These are phyloP conservation scores for Pythium grandisporangium DNA, from an alignment of 352 stramenopile species.

Conservation along the genomic window DNA sequence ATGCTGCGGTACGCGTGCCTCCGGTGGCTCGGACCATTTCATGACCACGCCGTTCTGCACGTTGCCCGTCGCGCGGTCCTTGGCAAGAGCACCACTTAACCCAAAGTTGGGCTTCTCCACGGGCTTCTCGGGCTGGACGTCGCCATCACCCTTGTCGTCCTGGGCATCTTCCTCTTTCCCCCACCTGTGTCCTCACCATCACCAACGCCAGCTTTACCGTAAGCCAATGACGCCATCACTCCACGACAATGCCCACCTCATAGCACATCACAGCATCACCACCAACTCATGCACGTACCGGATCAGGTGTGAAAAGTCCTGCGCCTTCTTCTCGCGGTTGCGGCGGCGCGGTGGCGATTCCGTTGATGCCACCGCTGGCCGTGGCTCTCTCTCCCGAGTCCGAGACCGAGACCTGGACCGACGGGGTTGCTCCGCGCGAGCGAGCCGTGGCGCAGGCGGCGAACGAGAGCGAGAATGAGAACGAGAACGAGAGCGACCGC, in stretches of 20 bases:
- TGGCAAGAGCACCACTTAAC: slow-evolving; percentile 93
- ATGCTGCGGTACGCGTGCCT: slow-evolving; percentile 87
- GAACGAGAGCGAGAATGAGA: neutral
- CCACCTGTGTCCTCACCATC: slow-evolving; percentile 28
- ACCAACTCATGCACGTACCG: slow-evolving; percentile 19
- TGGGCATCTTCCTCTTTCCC: slow-evolving; percentile 61
- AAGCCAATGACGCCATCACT: neutral
- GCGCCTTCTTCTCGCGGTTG: slow-evolving; percentile 27
- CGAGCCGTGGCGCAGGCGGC: neutral
- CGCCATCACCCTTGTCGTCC: slow-evolving; percentile 12
- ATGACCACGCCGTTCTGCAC: slow-evolving; percentile 95
- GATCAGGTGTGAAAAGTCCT: slow-evolving; percentile 44
- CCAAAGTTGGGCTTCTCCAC: slow-evolving; percentile 96
- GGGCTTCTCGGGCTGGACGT: slow-evolving; percentile 24
- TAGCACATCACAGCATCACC: too few species aligned
- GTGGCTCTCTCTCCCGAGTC: neutral
- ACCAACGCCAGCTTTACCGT: neutral
- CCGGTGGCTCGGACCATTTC: slow-evolving; percentile 96
- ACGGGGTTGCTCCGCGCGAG: neutral
- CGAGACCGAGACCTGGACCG: neutral
- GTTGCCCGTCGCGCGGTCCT: slow-evolving; percentile 94
- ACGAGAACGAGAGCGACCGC: neutral
- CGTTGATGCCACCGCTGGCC: slow-evolving; percentile 1
- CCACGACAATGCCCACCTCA: too few species aligned
- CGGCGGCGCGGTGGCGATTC: slow-evolving; percentile 1